Conservation (phyloP, 2,329 filamentous ascomycete genomes). For the Paramyrothecium sp. region DNA sequence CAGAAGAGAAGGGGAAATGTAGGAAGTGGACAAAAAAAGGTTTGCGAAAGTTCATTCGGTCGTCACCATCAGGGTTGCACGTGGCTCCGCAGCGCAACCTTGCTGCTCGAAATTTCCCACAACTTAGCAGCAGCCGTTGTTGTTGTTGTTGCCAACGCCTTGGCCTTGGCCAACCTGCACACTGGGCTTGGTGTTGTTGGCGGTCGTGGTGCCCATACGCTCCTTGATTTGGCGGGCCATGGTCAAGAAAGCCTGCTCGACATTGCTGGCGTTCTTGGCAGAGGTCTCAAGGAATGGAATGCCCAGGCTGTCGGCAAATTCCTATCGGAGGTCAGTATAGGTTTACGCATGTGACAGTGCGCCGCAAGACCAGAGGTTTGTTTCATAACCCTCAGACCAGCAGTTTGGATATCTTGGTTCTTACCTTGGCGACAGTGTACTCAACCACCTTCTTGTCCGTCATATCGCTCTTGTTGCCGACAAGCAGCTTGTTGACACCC, state of each 20-base stretch:
- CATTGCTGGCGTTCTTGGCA: conserved; percentile 98
- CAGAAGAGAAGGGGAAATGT: conserved; percentile 22
- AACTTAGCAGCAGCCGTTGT: conserved; percentile 83
- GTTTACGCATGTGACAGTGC: neutral
- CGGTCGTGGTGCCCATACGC: conserved; percentile 94
- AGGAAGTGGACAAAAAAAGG: conserved; percentile 22
- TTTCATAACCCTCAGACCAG: too few species aligned
- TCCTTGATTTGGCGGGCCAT: conserved; percentile 99
- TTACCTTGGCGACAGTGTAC: conserved; percentile 98
- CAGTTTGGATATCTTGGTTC: conserved; percentile 18
- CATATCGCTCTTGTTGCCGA: conserved; percentile 99
- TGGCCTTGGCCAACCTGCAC: conserved; percentile 95
- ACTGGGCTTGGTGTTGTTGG: conserved; percentile 97
- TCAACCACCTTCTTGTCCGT: conserved; percentile 99
- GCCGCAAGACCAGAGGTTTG: too few species aligned
- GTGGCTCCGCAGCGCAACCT: conserved; percentile 9
- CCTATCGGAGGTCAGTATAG: conserved; percentile 51
- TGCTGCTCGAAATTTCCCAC: conserved; percentile 15
- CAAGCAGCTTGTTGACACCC: conserved; percentile 98
- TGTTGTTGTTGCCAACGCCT: conserved; percentile 84
- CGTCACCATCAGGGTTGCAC: conserved; percentile 21
- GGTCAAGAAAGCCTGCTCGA: conserved; percentile 99
- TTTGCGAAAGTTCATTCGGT: conserved; percentile 20
- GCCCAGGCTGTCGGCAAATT: conserved; percentile 97
- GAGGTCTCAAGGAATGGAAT: conserved; percentile 99